Conservation (phyloP, 805 yeast species). For the Cyberlindnera xishuangbannaensis region DNA sequence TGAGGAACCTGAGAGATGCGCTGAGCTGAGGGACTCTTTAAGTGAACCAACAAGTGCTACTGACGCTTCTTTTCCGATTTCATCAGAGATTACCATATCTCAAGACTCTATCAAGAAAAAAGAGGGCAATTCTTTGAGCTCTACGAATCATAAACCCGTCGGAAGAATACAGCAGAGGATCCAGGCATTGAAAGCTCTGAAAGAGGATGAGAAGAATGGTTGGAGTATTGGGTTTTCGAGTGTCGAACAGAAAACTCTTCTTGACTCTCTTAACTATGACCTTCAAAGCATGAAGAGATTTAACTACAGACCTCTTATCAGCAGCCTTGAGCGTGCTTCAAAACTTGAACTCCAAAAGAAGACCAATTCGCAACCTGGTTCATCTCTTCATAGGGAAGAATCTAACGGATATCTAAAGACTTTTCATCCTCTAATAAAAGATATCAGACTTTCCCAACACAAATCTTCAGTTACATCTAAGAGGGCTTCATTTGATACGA, state of each 20-base stretch:
- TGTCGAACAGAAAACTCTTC: slow-evolving; percentile 19
- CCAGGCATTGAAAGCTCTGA: slow-evolving; percentile 14
- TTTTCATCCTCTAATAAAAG: slow-evolving; percentile 5
- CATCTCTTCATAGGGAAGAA: too few relatives aligned
- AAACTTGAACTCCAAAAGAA: not conserved
- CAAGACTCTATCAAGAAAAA: not conserved
- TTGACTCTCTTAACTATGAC: slow-evolving; percentile 21
- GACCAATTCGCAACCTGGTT: not conserved
- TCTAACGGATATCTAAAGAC: slow-evolving; percentile 1
- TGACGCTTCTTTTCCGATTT: slow-evolving; percentile 5
- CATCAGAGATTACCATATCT: not conserved
- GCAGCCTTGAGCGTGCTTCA: slow-evolving; percentile 8
- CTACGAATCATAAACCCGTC: slow-evolving; percentile 1
- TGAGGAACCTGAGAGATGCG: too few relatives aligned
- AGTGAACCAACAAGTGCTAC: slow-evolving; percentile 1
- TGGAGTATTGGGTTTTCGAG: slow-evolving; percentile 9
- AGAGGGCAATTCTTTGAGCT: not conserved
- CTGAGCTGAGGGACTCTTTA: not conserved
- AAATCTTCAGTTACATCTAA: too few relatives aligned
- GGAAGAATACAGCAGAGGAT: slow-evolving; percentile 24
- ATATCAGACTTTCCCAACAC: too few relatives aligned
- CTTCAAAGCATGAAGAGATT: slow-evolving; percentile 16
- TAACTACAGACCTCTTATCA: slow-evolving; percentile 15
- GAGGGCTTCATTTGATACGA: slow-evolving; percentile 1
- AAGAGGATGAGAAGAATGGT: slow-evolving; percentile 8